Evolutionary conservation across 1,284 basidiomycete genomes (phyloP).

Genomic region (Neolentinus lepideus): DNA sequence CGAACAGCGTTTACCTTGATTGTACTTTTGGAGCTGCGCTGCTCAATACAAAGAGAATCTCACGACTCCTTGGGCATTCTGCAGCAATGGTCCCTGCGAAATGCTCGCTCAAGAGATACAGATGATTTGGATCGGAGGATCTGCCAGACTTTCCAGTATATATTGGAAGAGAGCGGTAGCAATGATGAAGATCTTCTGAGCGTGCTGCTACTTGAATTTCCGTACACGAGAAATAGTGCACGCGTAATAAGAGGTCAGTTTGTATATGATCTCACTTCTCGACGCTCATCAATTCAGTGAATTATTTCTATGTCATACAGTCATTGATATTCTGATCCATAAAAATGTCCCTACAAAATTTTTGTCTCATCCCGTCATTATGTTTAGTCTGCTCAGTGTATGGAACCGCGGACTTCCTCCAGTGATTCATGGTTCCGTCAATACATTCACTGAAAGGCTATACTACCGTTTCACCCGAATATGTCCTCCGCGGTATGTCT

Average conservation of each 20-base stretch:
- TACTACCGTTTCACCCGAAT: not conserved
- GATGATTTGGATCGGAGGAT: conserved; percentile 16
- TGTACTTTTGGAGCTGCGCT: conserved; percentile 17
- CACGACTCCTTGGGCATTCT: conserved; percentile 14
- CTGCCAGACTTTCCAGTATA: not conserved
- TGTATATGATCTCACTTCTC: not conserved
- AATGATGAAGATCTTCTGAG: conserved; percentile 14
- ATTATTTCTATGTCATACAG: not conserved
- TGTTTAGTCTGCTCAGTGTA: conserved; percentile 28
- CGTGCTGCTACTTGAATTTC: conserved; percentile 17
- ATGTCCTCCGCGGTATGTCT: conserved; percentile 31
- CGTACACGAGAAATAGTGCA: conserved; percentile 7
- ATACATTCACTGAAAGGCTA: not conserved
- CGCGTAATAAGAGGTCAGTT: conserved; percentile 13
- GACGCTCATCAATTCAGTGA: too few relatives aligned
- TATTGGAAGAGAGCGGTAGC: conserved; percentile 7
- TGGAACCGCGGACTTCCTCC: conserved; percentile 34
- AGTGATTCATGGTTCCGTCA: not conserved
- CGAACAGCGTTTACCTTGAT: conserved; percentile 22
- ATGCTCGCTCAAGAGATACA: conserved; percentile 6
- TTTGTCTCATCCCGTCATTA: conserved; percentile 33
- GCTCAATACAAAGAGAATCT: not conserved
- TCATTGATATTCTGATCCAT: not conserved
- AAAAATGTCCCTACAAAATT: not conserved
- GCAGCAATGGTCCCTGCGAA: conserved; percentile 22